Percentiles rank a stretch among this genome's conserved stretches.
Evolutionary conservation across 345 rosid genomes (phyloP).

Genomic region (Euphorbia lathyris): DNA sequence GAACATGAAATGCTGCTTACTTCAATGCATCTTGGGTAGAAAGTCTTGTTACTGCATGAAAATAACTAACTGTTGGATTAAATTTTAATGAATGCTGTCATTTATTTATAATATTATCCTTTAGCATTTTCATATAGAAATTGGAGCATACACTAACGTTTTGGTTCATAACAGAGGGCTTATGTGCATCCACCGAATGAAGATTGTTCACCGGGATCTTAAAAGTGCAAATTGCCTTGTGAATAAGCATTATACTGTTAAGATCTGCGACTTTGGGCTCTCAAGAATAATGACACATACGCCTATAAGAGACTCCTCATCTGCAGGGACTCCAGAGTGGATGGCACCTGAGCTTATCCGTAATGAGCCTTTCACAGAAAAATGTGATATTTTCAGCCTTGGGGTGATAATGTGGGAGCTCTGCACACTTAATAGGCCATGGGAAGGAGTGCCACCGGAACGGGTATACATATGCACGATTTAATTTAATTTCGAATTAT

Average conservation of each 20-base stretch:
- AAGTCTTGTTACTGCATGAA: neutral
- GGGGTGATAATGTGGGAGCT: constrained; percentile 99
- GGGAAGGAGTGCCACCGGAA: constrained; percentile 95
- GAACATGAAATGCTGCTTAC: neutral
- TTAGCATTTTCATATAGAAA: neutral
- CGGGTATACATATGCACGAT: constrained; percentile 41
- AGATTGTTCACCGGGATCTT: constrained; percentile 88
- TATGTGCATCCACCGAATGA: constrained; percentile 99
- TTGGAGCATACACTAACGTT: constrained; percentile 13
- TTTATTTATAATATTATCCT: too few relatives aligned
- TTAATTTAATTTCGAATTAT: neutral
- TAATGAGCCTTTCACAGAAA: constrained; percentile 85
- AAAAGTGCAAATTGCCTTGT: constrained; percentile 89
- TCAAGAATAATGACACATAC: constrained; percentile 74
- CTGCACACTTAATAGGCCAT: constrained; percentile 81
- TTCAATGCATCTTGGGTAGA: neutral
- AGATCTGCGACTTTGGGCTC: constrained; percentile 97
- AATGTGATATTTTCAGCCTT: constrained; percentile 96
- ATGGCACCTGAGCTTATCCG: constrained; percentile 99
- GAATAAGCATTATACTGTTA: constrained; percentile 83
- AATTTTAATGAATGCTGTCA: too few relatives aligned
- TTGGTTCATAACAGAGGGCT: constrained; percentile 58
- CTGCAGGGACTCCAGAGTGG: constrained; percentile 99
- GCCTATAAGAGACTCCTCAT: constrained; percentile 71
- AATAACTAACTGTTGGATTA: too few relatives aligned